Evolutionary conservation across 2,329 filamentous ascomycete species (phyloP), one percentile per base, ranked within the genome.

Genomic region (Teratosphaeria gauchensis): DNA sequence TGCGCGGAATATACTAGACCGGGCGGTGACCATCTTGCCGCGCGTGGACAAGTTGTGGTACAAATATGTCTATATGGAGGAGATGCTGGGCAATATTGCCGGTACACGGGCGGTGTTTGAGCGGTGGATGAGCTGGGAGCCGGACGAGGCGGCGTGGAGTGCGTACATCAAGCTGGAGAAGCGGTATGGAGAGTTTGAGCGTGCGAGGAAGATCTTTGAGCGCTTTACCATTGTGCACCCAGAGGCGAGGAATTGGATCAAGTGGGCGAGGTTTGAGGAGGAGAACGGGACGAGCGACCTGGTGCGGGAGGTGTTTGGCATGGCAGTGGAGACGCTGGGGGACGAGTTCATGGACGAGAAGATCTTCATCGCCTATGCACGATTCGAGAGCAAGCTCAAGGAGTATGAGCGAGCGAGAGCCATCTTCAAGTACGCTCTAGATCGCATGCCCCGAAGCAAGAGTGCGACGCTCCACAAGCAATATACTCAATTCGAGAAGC

Each of bases 41-140:
- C 82, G 94, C 59, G 84, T 97, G 48, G 91, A 97, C 73, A 97
- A 97, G 80, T 78, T 99, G 35, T 99, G 94, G 94, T 99, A 96
- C 79, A 97, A 97, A 74, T 99, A 96, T 78, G 90, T 95, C 30
- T 96, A 95, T 73, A 95, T 96, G 88, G 92, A 97, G 77, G 94
- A 99, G 81, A 97, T 92, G 76, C 82, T 99, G 57, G 91, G 91
- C 6, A 96, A 99, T 69, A 86, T 99, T 54, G 85, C 92, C 2
- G 94, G 92, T 38, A 95, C 91, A 2, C 81, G 94, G 59, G 90
- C 96, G 67, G 90, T 97, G 0, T 99, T 97, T 72, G 94, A 99
- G 76, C 82, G 94, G 53, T 99, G 94, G 94, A 92, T 99, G 88
- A 87, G 89, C 62, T 99, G 94, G 94, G 90, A 96, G 72, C 94